phyloP scores from a whole-genome alignment of 192 early-diverging fungal species.

The Radiomyces spectabilis region DNA sequence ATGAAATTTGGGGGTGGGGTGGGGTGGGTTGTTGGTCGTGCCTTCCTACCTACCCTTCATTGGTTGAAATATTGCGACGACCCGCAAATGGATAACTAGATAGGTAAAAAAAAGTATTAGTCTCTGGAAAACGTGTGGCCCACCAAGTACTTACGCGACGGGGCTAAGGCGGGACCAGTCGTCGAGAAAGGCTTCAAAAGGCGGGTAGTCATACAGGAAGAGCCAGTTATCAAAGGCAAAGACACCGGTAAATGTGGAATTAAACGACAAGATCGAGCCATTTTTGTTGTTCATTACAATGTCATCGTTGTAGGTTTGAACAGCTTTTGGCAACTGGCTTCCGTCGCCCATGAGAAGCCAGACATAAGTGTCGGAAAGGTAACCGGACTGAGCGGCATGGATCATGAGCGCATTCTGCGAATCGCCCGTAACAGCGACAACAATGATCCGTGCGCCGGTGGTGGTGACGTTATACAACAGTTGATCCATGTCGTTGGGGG shows the following conservation, averaged over 20 bases:
- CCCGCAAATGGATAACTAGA: slow-evolving; percentile 38
- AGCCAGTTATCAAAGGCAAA: slow-evolving; percentile 42
- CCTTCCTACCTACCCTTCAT: slow-evolving; percentile 37
- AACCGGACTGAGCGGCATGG: slow-evolving; percentile 29
- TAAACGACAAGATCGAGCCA: slow-evolving; percentile 14
- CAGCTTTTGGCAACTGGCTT: slow-evolving; percentile 13
- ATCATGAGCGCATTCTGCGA: slow-evolving; percentile 25
- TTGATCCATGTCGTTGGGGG: slow-evolving; percentile 10
- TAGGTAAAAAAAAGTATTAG: background rate
- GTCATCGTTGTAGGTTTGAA: slow-evolving; percentile 1
- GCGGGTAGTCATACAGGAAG: slow-evolving; percentile 32
- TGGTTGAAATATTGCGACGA: slow-evolving; percentile 33
- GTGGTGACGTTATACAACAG: slow-evolving; percentile 18
- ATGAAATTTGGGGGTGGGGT: no score
- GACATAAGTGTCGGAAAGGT: slow-evolving; percentile 27
- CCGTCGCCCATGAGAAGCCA: slow-evolving; percentile 38
- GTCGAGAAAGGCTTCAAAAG: slow-evolving; percentile 37
- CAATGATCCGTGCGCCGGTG: slow-evolving; percentile 31
- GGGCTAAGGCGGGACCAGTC: slow-evolving; percentile 34
- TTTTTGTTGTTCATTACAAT: background rate
- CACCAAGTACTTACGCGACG: slow-evolving; percentile 11
- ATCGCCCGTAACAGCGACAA: slow-evolving; percentile 32
- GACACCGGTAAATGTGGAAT: slow-evolving; percentile 21
- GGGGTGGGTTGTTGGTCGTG: no score
- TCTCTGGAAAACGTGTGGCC: no score